Evolutionary conservation across 768 basidiomycete genomes (phyloP).

Genomic region (Exsudoporus frostii): DNA sequence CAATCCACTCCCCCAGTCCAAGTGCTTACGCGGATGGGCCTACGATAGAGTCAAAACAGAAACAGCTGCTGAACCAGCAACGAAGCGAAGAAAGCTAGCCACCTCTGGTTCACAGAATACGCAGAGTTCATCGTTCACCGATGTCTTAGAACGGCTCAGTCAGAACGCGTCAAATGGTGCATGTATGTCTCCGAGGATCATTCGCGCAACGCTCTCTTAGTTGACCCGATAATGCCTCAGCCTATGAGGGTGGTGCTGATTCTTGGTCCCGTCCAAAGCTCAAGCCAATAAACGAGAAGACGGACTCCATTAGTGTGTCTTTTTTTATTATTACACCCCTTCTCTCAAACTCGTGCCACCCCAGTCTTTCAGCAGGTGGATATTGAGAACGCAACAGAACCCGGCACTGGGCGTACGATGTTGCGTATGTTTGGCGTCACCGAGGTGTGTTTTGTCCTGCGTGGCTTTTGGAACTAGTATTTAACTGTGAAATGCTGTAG

Average conservation of each 20-base stretch:
- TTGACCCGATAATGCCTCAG: conserved; percentile 31
- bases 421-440: conserved; percentile 90
- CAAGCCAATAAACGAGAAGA: conserved; percentile 51
- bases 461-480: neutral
- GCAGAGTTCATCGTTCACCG: conserved; percentile 49
- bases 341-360: neutral
- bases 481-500: conserved; percentile 35
- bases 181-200: conserved; percentile 34
- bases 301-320: conserved; percentile 64
- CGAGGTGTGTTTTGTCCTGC: conserved; percentile 45
- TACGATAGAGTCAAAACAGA: conserved; percentile 25
- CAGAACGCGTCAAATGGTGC: conserved; percentile 41
- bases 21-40: conserved; percentile 3
- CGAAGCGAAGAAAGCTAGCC: conserved; percentile 55
- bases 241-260: conserved; percentile 75
- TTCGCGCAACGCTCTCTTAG: neutral
- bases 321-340: neutral
- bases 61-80: conserved; percentile 35
- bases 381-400: conserved; percentile 64
- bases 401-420: conserved; percentile 38
- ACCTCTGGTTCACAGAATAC: conserved; percentile 31
- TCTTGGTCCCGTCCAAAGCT: conserved; percentile 67
- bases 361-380: conserved; percentile 97
- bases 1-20: neutral
- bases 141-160: conserved; percentile 60